Evolutionary conservation across 306 rosid species (phyloP), one percentile per base, ranked within the genome.

Genomic region (Begonia masoniana): DNA sequence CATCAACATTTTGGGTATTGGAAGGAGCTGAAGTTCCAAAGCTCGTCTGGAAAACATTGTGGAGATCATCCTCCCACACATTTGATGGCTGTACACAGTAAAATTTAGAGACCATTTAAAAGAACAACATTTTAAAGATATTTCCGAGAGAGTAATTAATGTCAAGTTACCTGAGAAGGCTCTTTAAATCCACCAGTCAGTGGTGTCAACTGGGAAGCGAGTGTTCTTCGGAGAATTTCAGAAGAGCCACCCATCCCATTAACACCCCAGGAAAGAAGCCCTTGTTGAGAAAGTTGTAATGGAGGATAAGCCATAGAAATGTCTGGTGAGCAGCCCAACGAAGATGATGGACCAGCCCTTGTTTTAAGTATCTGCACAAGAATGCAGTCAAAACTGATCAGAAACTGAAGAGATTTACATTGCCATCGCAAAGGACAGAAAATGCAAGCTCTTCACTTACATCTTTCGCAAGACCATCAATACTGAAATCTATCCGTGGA

Each of bases 51-150:
- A 86, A 72, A 52, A 78, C 83, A 71, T 83, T 86, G 77, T 86
- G 85, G 68, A 92, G 95, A 61, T 86, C 99, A 53, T 86, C 92
- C 50, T 86, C 99, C 99, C 99, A 92, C 56, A 62, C 69, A 14
- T 86, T 82, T 2, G 84, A 74, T 43, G 77, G 69, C 96, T 91
- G 21, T 50, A 50, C 4, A 50, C 3, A 10, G 11, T n/a, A 15
- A 11, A n/a, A 50, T 10, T 15, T 6, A 16, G 52, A 49, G 15
- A 50, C 15, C 26, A 50, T 10, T 45, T 10, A 45, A 45, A 5
- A 2, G 19, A 50, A 15, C 17, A n/a, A 50, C 23, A 50, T 15
- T 50, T 13, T 6, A 21, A 50, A 10, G 15, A 5, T 50, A 17
- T 50, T 50, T 15, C 3, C 3, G 9, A n/a, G 15, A 10, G 15